Base-by-base conservation (phyloP, 2,329 filamentous ascomycete species). In the Paecilomyces dactylethromorphus region DNA sequence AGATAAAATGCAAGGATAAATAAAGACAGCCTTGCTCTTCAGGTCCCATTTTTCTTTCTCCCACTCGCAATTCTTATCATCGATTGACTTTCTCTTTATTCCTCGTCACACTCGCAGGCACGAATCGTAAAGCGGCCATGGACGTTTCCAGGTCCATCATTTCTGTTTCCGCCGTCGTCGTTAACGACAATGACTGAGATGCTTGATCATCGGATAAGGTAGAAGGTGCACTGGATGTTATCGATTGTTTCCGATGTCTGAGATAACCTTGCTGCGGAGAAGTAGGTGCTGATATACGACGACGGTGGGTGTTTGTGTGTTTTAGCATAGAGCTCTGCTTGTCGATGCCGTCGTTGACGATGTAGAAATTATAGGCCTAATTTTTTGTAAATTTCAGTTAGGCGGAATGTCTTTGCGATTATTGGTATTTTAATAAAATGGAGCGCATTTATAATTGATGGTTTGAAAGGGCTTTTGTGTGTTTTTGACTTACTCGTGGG, bases 281-380 rank as follows among this genome's bases (percentile, higher is more conserved):
- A 4, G 68, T 67, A 8, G 65, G 62, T 3, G 68, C 67, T 10
- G 75, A 76, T 24, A 76, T 65, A 53, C 75, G 71, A 26, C 73
- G 69, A 33, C 67, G 63, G 45, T 71, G 67, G 24, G 64, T 66
- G 33, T 71, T 65, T 53, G 69, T 61, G 10, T 68, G 65, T 54
- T 85, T 79, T 12, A 97, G 79, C 75, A 99, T 85, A 18, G 91
- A 96, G 51, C 81, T 86, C 56, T 90, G 85, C 54, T 88, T 88
- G 68, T 97, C 93, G 61, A 97, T 90, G n/a, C 94, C 94, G 62
- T 91, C 86, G 64, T 92, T 90, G 2, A 95, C 88, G 56, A 97
- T 84, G 55, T 86, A 85, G 68, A 95, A 96, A 74, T 95, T 93
- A 76, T 92, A 96, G 67, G 90, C 89, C 76, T 80, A 67, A 1